Base-by-base conservation (phyloP, 192 early-diverging fungal genomes). In the Coemansia sp. region DNA sequence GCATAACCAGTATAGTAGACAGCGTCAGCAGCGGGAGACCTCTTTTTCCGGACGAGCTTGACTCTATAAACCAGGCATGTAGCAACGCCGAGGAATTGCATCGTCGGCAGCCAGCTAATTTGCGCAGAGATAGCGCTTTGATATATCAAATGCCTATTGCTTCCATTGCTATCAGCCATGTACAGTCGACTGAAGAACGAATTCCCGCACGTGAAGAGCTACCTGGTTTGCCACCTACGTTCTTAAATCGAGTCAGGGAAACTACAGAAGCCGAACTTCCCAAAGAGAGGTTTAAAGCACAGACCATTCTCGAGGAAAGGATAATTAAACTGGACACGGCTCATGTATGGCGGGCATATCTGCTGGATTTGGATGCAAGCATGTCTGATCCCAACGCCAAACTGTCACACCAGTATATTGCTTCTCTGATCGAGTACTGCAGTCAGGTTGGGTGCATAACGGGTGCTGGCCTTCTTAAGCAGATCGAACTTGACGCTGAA, bases 401-500 rank as follows among this genome's bases (percentile, higher is more conserved):
- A 10, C 22, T 71, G 53, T 46, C 42, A 11, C 19, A 46, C 4
- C 12, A 40, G 0, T 58, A 70, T 12, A 62, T 72, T 39, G 25
- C 5, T 22, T 40, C 10, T 1, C 42, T 82, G 45, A 53, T 76
- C 32, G 11, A 48, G 7, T 66, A 71, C 58, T 75, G 71, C 45
- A 14, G 58, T 19, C 58, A 25, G 2, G n/a, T 77, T 7, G 80
- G 80, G 5, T 38, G 5, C 11, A 46, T 77, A 14, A 43, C 58
- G 37, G 75, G 80, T 7, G 56, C 40, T 25, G 59, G 61, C 11
- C 68, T 76, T 49, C 50, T 77, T 17, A 58, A 50, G 58, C 74
- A 70, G 43, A 71, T 83, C 42, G 80, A 83, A 58, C 7, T 62
- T 14, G 80, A 77, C 44, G 32, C 65, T 2, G 55, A 41, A 9